Base-by-base conservation (phyloP, 2,329 filamentous ascomycete genomes). In the Diaporthe sp. region DNA sequence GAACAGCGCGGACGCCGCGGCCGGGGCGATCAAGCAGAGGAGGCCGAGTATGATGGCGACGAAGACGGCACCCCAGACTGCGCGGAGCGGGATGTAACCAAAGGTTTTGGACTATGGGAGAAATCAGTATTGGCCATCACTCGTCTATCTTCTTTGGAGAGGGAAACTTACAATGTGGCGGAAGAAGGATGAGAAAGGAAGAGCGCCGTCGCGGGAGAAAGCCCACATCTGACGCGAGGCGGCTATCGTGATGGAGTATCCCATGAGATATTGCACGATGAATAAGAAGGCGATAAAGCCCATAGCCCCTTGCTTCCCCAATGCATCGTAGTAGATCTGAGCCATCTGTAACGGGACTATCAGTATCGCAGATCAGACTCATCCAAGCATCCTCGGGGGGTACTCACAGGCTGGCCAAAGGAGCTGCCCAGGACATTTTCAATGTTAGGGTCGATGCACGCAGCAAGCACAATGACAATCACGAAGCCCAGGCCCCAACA, bases 211-310 rank as follows among this genome's bases (percentile, higher is more conserved):
- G 33, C 90, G 87, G 12, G 89, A 89, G 79, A 92, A 92, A 0
- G 90, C 90, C 90, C 90, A 92, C 40, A 85, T 86, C 81, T 92
- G 90, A 8, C 91, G 86, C 8, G 88, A 90, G 6, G 88, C 88
- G 1, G 90, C 90, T 4, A 91, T 87, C 3, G 90, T 82, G 71
- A 91, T 87, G 40, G 87, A 89, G 1, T 91, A 81, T 1, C 90
- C 89, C 86, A 92, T 92, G 30, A 92, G 83, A 80, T 90, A 92
- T 78, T 92, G 90, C 3, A 91, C 89, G 66, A 91, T 86, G 78
- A 91, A 89, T 28, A 92, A 81, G 0, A 92, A 83, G 1, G 85
- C 84, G 87, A 92, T 92, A 72, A 92, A 85, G 0, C 86, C 90
- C 9, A 92, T 80, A 0, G 90, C 88, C 7, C 89, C 90, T 7